phyloP scores from a whole-genome alignment of 208 protist species.

The Trypanosoma congolense region DNA sequence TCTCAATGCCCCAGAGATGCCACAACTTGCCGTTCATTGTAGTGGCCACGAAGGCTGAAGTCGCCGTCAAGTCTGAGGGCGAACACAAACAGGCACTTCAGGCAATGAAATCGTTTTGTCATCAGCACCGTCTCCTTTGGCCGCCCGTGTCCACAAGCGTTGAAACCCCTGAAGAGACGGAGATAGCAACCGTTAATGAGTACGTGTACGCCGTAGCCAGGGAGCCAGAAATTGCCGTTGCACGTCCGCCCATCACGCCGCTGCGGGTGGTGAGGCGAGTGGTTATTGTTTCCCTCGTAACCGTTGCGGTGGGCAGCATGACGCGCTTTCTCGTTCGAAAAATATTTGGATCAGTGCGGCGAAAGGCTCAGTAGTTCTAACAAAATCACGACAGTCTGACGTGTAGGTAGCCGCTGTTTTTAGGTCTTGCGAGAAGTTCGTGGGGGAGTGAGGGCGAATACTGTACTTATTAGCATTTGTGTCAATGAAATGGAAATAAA shows the following conservation, averaged over 20 bases:
- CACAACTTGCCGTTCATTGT: conserved; percentile 60
- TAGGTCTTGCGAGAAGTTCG: too few species aligned
- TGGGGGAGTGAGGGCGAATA: too few species aligned
- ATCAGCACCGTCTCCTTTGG: conserved; percentile 63
- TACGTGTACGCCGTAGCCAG: conserved; percentile 67
- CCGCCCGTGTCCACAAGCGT: conserved; percentile 74
- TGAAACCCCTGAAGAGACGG: conserved; percentile 42
- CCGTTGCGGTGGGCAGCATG: conserved; percentile 22
- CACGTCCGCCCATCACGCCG: conserved; percentile 48
- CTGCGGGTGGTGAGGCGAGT: conserved; percentile 51
- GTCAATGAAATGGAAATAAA: too few species aligned
- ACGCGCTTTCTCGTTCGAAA: conserved; percentile 16
- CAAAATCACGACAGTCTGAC: too few species aligned
- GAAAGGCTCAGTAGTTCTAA: conserved; percentile 3
- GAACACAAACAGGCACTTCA: conserved; percentile 1
- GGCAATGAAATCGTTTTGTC: conserved; percentile 37
- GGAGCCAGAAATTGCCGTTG: conserved; percentile 73
- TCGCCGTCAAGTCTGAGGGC: conserved; percentile 4
- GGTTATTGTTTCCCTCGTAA: conserved; percentile 46
- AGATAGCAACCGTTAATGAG: conserved; percentile 58
- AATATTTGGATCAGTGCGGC: neutral
- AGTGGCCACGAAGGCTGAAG: conserved; percentile 79
- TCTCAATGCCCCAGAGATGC: conserved; percentile 21
- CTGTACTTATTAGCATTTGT: too few species aligned
- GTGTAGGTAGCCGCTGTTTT: too few species aligned